Base-by-base conservation (phyloP, 179 eudicot genomes). In the Beta corolliflora region DNA sequence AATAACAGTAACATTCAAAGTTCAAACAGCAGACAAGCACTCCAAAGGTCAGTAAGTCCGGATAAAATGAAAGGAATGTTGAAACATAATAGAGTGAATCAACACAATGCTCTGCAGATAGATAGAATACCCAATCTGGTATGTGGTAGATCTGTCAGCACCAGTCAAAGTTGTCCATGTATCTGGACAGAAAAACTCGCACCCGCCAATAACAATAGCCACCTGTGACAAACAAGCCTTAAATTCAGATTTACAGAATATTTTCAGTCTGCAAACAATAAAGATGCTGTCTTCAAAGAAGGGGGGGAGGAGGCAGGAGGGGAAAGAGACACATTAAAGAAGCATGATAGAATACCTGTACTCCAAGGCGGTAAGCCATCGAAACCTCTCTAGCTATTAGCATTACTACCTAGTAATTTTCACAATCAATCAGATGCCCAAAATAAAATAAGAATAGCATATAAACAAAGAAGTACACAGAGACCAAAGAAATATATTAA, bases 121-220 rank as follows among this genome's bases (percentile, higher is more conserved):
- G 48, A 75, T 53, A 61, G 69, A 25, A 86, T 91, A 94, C 99
- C 98, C 98, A 84, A 94, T 91, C 78, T 97, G 99, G 85, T 94
- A 97, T 58, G 98, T 94, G 15, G 94, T 87, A 77, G 92, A 88
- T 89, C 99, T 92, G 82, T 97, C 97, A 67, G 91, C 89, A 76
- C 97, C 99, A 82, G 99, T 93, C 61, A 93, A 80, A 70, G 87
- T 88, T 45, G 90, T 89, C 99, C 98, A 97, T n/a, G 97, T 88
- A 81, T 97, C 92, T 83, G 97, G 98, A 83, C 97, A 97, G 86
- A 94, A 94, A 85, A 97, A 94, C 83, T 97, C 93, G 45, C 98
- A 94, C 50, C 98, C 99, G 75, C 99, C 99, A 87, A 94, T 88
- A 83, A 93, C 97, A 83, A 97, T 88, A 41, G 97, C 98, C 79